Base-by-base conservation (phyloP, 495 filamentous ascomycete genomes). In the Daldinia concentrica region DNA sequence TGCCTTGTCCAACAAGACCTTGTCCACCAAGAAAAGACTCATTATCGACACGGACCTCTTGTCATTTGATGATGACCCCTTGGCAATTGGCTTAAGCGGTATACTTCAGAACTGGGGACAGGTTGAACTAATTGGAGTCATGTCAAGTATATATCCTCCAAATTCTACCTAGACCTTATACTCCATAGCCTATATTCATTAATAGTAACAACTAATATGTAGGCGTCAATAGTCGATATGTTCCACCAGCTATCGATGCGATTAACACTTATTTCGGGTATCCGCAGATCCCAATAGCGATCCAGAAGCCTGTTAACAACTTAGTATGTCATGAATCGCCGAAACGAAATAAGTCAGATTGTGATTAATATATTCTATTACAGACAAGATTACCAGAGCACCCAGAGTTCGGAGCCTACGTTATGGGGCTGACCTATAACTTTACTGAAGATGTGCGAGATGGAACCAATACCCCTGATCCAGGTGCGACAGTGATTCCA, bases 351-450 rank as follows among this genome's bases (percentile, higher is more conserved):
- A 1, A 36, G 19, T 32, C 19, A 34, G 3, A 37, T 62, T 30
- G 37, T 56, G 39, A 36, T 71, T 17, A 66, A 51, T 22, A 15
- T 15, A 41, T 15, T 57, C 9, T 43, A 34, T 15, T 11, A 8
- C 56, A 77, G 74, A 78, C 73, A 4, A 56, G 66, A 51, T 69
- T 68, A 58, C 75, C 77, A 3, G 64, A 74, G 0, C 43, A 67
- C 34, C 62, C 73, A 1, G 59, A 68, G n/a, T 74, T 51, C 30
- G 73, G 65, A 1, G 75, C 73, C 8, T 78, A 74, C 30, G 43
- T 86, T 12, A 81, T 79, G 5, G 84, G 81, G 24, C 75, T 86
- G 19, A 79, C 82, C 3, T 78, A 84, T 45, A 79, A 78, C 17
- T 82, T 85, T 19, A 74, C 77, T 0, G 78, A 86, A 58, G 78